These are phyloP conservation scores for Auxenochlorella protothecoides DNA, from an alignment of 139 green algal genomes.

Conservation along the genomic window DNA sequence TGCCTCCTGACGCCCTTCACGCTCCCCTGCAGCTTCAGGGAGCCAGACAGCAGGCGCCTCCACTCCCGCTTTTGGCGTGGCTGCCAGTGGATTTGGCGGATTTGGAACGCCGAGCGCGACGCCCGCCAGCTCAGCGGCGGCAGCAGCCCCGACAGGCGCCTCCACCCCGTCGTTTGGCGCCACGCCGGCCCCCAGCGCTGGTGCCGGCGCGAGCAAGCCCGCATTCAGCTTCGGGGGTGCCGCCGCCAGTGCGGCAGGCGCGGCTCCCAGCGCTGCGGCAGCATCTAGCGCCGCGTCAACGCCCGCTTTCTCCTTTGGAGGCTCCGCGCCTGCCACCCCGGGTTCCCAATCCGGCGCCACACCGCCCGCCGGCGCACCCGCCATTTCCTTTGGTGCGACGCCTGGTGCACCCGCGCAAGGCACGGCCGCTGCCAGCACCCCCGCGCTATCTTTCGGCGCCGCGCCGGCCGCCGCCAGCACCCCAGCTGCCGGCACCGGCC, in stretches of 20 bases:
- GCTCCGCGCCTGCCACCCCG: not conserved
- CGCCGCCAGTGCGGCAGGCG: not conserved
- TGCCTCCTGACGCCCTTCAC: too few species aligned
- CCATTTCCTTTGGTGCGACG: not conserved
- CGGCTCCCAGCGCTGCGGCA: not conserved
- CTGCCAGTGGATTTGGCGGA: not conserved
- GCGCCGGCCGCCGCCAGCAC: slow-evolving; percentile 2
- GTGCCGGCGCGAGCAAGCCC: not conserved
- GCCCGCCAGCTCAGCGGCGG: too few species aligned
- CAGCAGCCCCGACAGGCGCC: too few species aligned
- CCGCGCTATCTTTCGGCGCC: not conserved
- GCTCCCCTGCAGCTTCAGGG: too few species aligned
- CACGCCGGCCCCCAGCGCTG: not conserved
- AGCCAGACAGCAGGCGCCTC: not conserved
- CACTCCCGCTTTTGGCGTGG: not conserved
- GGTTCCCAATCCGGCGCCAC: too few species aligned
- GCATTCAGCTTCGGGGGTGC: slow-evolving; percentile 16
- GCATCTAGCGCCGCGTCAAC: slow-evolving; percentile 3
- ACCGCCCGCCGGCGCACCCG: slow-evolving; percentile 1
- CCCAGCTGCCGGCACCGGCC: not conserved
- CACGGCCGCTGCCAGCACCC: not conserved
- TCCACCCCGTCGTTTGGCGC: not conserved
- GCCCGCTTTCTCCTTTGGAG: slow-evolving; percentile 10
- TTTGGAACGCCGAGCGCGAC: too few species aligned
- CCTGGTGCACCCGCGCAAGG: not conserved